phyloP scores from a whole-genome alignment of 176 grass and related monocot genomes.

The Hordeum marinum region DNA sequence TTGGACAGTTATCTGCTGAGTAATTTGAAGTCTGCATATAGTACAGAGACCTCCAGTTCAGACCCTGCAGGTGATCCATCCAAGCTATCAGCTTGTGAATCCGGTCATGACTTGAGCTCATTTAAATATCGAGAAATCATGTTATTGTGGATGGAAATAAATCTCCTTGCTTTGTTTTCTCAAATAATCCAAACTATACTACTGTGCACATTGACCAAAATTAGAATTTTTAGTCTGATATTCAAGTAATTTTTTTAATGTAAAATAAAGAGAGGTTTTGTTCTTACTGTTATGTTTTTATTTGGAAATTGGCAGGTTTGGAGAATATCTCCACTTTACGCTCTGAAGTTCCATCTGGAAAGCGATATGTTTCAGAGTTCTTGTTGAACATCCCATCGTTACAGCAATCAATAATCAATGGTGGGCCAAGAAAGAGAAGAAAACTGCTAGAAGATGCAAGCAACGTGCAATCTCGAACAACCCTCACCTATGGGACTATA shows the following conservation, averaged over 20 bases:
- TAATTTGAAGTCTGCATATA: slow-evolving; percentile 28
- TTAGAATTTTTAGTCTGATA: slow-evolving; percentile 26
- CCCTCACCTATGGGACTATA: slow-evolving; percentile 56
- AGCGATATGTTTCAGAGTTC: slow-evolving; percentile 55
- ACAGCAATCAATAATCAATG: slow-evolving; percentile 32
- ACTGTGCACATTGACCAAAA: background rate
- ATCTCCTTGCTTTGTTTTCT: slow-evolving; percentile 20
- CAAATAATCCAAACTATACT: slow-evolving; percentile 30
- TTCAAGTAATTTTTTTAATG: slow-evolving; percentile 23
- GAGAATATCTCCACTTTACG: slow-evolving; percentile 26
- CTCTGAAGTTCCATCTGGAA: slow-evolving; percentile 44
- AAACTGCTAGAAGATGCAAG: slow-evolving; percentile 38
- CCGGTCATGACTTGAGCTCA: slow-evolving; percentile 41
- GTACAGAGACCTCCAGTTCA: slow-evolving; percentile 33
- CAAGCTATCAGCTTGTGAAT: slow-evolving; percentile 30
- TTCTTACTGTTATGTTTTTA: background rate
- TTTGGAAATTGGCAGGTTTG: slow-evolving; percentile 36
- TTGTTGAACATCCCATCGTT: slow-evolving; percentile 50
- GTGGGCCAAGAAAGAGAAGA: slow-evolving; percentile 42
- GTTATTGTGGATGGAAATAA: slow-evolving; percentile 14
- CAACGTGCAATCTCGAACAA: slow-evolving; percentile 22
- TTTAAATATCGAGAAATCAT: slow-evolving; percentile 34
- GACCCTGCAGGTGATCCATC: slow-evolving; percentile 36
- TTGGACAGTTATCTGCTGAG: slow-evolving; percentile 30
- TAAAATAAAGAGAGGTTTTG: background rate